Evolutionary conservation across 345 rosid species (phyloP).

Genomic region (Clausena lansium): DNA sequence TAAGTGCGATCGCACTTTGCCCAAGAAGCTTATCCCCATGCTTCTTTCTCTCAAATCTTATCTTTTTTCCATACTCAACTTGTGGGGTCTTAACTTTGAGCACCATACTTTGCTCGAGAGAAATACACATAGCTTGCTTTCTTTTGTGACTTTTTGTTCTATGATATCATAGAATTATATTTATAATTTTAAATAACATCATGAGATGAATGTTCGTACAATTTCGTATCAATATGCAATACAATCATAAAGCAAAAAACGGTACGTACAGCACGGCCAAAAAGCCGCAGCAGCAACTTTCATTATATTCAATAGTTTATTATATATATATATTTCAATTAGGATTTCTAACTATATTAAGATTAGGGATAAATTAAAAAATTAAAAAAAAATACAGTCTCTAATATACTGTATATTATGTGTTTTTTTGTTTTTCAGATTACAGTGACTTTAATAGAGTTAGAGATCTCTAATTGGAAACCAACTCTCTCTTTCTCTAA

Average conservation of each 20-base stretch:
- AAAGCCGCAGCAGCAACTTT: constrained; percentile 5
- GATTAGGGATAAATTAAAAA: no score
- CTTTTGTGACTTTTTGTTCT: neutral
- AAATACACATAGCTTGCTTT: neutral
- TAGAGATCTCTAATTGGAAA: no score
- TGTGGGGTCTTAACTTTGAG: constrained; percentile 60
- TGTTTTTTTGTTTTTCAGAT: no score
- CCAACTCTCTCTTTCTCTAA: no score
- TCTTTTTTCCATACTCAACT: constrained; percentile 52
- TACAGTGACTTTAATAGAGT: no score
- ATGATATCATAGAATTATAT: neutral
- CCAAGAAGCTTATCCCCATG: constrained; percentile 69
- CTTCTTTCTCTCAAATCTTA: constrained; percentile 45
- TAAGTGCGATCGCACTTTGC: constrained; percentile 57
- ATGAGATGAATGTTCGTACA: constrained; percentile 53
- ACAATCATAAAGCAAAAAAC: constrained; percentile 16
- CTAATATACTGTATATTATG: no score
- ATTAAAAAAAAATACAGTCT: no score
- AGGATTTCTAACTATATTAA: no score
- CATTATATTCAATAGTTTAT: no score
- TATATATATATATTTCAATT: no score
- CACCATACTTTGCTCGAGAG: constrained; percentile 16
- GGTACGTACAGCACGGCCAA: constrained; percentile 44
- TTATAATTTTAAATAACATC: neutral
- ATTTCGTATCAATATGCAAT: constrained; percentile 41